A percentile compares a stretch with the other conserved stretches of the same genome.
Conservation (phyloP, 2,329 filamentous ascomycete genomes). For the Torrubiella hemipterigena region DNA sequence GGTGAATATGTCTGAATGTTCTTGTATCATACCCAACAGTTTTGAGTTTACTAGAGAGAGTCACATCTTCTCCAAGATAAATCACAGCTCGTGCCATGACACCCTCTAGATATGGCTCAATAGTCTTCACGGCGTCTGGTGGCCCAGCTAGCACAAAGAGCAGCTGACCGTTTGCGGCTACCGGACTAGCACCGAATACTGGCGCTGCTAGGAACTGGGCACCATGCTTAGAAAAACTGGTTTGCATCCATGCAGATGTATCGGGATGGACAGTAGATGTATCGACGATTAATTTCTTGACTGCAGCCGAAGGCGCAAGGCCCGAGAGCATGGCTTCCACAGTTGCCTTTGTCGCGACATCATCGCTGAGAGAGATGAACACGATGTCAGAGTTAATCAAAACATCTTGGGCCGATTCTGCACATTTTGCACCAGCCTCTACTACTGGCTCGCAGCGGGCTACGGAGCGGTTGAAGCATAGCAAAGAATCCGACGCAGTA, state of each 20-base stretch:
- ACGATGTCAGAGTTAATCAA: slow-evolving; percentile 18
- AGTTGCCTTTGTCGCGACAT: slow-evolving; percentile 22
- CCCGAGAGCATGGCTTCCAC: slow-evolving; percentile 17
- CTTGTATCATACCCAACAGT: slow-evolving; percentile 29
- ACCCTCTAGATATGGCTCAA: slow-evolving; percentile 26
- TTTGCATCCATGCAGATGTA: slow-evolving; percentile 19
- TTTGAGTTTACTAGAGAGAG: slow-evolving; percentile 32
- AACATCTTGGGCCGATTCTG: slow-evolving; percentile 13
- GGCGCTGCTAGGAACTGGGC: slow-evolving; percentile 30
- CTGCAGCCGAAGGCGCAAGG: background rate
- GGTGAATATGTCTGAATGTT: slow-evolving; percentile 3
- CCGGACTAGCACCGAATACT: slow-evolving; percentile 37
- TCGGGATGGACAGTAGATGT: slow-evolving; percentile 37
- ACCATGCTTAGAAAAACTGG: slow-evolving; percentile 14
- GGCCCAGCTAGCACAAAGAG: slow-evolving; percentile 34
- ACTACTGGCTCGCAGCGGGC: slow-evolving; percentile 25
- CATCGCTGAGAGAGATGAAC: slow-evolving; percentile 29
- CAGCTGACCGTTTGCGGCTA: slow-evolving; percentile 31
- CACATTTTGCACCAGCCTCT: slow-evolving; percentile 14
- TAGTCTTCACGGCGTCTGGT: slow-evolving; percentile 16
- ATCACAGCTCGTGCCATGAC: slow-evolving; percentile 30
- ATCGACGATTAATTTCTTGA: slow-evolving; percentile 19
- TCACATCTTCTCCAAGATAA: slow-evolving; percentile 26
- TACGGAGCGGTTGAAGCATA: slow-evolving; percentile 34
- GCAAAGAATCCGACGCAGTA: slow-evolving; percentile 14